phyloP scores from a whole-genome alignment of 1,284 basidiomycete species.

The Leccinum pachyderme region DNA sequence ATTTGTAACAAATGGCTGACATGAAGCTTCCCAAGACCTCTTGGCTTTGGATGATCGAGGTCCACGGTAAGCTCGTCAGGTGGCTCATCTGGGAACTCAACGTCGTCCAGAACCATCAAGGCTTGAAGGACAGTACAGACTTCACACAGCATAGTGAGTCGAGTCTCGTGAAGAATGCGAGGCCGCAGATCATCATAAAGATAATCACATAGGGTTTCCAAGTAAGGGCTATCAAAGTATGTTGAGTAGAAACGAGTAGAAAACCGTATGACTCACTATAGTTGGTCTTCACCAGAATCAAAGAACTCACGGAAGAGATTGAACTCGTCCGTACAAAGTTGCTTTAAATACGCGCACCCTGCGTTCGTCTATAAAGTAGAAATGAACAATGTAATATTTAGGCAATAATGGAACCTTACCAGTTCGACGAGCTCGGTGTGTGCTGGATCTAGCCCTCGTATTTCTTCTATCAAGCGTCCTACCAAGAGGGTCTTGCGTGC shows the following conservation, averaged over 20 bases:
- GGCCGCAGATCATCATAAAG: constrained; percentile 92
- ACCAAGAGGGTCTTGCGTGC: constrained; percentile 71
- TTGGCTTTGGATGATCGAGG: constrained; percentile 35
- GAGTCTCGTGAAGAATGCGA: constrained; percentile 87
- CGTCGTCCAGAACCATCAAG: constrained; percentile 85
- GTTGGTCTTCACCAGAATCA: constrained; percentile 74
- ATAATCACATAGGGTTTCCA: constrained; percentile 88
- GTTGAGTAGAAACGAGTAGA: not conserved
- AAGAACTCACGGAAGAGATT: constrained; percentile 83
- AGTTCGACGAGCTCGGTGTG: constrained; percentile 83
- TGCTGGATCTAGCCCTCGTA: constrained; percentile 74
- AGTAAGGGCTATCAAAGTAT: constrained; percentile 59
- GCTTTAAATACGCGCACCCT: constrained; percentile 88
- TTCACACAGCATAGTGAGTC: constrained; percentile 83
- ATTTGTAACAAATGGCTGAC: constrained; percentile 78
- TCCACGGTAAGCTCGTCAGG: constrained; percentile 43
- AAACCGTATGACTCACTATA: constrained; percentile 67
- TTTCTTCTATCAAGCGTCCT: constrained; percentile 72
- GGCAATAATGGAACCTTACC: constrained; percentile 41
- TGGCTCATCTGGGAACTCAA: constrained; percentile 36
- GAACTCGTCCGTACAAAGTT: constrained; percentile 87
- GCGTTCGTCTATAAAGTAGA: constrained; percentile 63
- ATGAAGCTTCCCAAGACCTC: constrained; percentile 56
- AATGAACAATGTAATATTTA: not conserved
- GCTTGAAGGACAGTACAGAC: constrained; percentile 93